phyloP scores from a whole-genome alignment of 345 rosid species.

The Sonneratia caseolaris region DNA sequence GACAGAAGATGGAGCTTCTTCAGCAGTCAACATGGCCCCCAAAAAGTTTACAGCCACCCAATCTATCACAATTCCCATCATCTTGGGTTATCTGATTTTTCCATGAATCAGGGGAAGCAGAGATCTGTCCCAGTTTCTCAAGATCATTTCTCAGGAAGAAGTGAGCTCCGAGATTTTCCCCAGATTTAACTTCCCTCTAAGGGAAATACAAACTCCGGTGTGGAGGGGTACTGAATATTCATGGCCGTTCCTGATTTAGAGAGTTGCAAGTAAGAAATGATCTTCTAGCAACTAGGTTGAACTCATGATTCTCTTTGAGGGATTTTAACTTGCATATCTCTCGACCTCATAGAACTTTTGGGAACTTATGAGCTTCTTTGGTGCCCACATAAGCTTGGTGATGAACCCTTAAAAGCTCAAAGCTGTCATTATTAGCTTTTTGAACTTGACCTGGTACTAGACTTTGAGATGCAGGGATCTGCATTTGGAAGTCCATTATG shows the following conservation, averaged over 20 bases:
- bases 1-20: constrained; percentile 30
- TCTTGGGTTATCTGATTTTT: constrained; percentile 28
- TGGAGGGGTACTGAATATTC: constrained; percentile 10
- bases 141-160: constrained; percentile 25
- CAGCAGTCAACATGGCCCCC: constrained; percentile 62
- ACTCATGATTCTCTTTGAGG: constrained; percentile 40
- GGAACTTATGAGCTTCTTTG: constrained; percentile 49
- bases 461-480: neutral
- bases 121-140: too few relatives aligned
- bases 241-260: neutral
- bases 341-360: constrained; percentile 98
- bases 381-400: constrained; percentile 37
- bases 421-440: constrained; percentile 16
- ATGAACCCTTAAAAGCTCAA: constrained; percentile 27
- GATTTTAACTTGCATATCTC: constrained; percentile 70
- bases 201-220: constrained; percentile 28
- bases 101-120: constrained; percentile 16
- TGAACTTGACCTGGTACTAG: constrained; percentile 1
- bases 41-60: constrained; percentile 57
- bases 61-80: constrained; percentile 11
- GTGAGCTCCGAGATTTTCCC: constrained; percentile 23
- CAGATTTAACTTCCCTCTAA: constrained; percentile 23
- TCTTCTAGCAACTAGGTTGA: constrained; percentile 39
- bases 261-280: constrained; percentile 19
- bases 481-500: constrained; percentile 41